A percentile compares a stretch with the other conserved stretches of the same genome.
These are phyloP conservation scores for Gymnopus androsaceus DNA, from an alignment of 1,284 basidiomycete genomes.

Conservation along the genomic window DNA sequence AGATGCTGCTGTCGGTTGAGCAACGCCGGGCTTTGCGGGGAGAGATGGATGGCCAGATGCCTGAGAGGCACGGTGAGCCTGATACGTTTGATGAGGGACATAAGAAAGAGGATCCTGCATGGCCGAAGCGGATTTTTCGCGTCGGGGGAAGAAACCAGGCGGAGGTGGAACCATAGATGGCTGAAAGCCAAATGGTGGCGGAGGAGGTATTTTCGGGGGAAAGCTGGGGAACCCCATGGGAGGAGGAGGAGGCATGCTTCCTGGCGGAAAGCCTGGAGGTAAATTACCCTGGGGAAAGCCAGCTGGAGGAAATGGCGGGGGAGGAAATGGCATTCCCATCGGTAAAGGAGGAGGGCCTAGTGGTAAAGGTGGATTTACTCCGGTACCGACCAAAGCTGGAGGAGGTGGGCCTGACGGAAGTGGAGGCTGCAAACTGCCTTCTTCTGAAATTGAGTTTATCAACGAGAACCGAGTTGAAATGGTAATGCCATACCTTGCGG, in stretches of 20 bases:
- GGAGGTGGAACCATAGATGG: slow-evolving; percentile 38
- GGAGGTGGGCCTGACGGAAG: slow-evolving; percentile 14
- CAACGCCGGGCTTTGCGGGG: slow-evolving; percentile 42
- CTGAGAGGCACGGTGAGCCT: slow-evolving; percentile 52
- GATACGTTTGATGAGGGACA: slow-evolving; percentile 66
- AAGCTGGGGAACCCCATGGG: slow-evolving; percentile 18
- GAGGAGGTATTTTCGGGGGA: slow-evolving; percentile 27
- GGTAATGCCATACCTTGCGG: slow-evolving; percentile 55
- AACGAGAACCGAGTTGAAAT: neutral
- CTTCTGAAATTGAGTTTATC: neutral
- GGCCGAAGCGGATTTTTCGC: slow-evolving; percentile 45
- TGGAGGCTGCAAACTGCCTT: slow-evolving; percentile 15
- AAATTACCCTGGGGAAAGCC: slow-evolving; percentile 32
- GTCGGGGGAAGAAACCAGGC: slow-evolving; percentile 60
- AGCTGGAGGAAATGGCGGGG: slow-evolving; percentile 26
- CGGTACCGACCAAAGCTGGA: slow-evolving; percentile 16
- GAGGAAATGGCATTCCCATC: slow-evolving; percentile 24
- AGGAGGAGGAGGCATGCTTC: slow-evolving; percentile 27
- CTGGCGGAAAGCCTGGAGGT: slow-evolving; percentile 28
- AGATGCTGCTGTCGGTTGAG: slow-evolving; percentile 22
- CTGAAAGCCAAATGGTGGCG: slow-evolving; percentile 31
- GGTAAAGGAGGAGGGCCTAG: slow-evolving; percentile 25
- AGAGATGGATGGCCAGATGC: slow-evolving; percentile 35
- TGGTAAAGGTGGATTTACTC: slow-evolving; percentile 22
- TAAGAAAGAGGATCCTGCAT: slow-evolving; percentile 67